Evolutionary conservation across 23 red algal species (phyloP), one percentile per base, ranked within the genome.

Genomic region (Cyanidium caldarium): DNA sequence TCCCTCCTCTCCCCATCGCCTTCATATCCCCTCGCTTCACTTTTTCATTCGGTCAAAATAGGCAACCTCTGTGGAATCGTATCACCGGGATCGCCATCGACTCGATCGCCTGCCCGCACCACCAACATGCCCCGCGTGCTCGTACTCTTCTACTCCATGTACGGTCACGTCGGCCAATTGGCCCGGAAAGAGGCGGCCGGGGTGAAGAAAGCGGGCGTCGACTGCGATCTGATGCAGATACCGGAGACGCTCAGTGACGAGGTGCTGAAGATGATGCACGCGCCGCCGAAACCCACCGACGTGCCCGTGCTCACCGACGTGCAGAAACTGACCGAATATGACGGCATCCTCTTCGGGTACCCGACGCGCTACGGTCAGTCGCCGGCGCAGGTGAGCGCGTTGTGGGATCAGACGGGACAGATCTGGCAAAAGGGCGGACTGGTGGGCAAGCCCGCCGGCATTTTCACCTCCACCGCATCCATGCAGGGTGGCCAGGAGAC

Each of bases 341-440:
- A 81, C 69, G 77, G 77, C 17, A 65, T 81, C 34, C 1, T 81
- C 1, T 81, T 81, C 69, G 77, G 77, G 3, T 57, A 61, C 35
- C 66, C 67, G 29, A 81, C 67, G 16, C 66, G 77, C 12, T 72
- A 61, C 57, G 77, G 77, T 29, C 39, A 44, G 66, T 45, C 58
- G 40, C 69, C 67, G 35, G 77, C 77, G 42, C 77, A 71, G 39
- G 67, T 81, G 67, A 81, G 58, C 15, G 77, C 77, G 33, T 70
- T 81, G 1, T 81, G 45, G 45, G 77, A 81, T 20, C 23, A 29
- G 15, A 46, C 51, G 12, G 77, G 77, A 3, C 23, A 33, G 41
- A 14, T 81, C 21, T 81, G 77, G 77, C 29, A 36, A 12, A 40
- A 45, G 28, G 77, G 77, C n/a, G 66, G 30, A 34, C 66, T 81